Conservation (phyloP, 2,329 filamentous ascomycete species). For the Diaporthe sp. region DNA sequence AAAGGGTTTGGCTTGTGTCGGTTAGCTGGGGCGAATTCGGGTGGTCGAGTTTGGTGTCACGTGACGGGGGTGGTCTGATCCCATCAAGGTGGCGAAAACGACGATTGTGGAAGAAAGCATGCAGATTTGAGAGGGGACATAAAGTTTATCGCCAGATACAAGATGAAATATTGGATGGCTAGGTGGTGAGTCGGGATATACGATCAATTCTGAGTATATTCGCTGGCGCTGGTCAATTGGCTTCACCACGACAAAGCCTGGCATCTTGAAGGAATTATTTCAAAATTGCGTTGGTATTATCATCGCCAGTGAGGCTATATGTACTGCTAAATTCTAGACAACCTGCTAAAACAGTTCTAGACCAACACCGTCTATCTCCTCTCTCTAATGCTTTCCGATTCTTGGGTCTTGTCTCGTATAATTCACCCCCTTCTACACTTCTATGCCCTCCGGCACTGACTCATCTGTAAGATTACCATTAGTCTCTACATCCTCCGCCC, state of each 20-base stretch:
- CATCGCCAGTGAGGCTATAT: neutral
- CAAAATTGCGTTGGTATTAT: neutral
- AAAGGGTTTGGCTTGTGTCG: no score
- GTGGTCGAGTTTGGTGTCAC: neutral
- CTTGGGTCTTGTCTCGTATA: neutral
- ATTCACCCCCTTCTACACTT: neutral
- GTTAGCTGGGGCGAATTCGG: neutral
- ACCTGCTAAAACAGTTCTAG: neutral
- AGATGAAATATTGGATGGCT: no score
- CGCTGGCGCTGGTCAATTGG: neutral
- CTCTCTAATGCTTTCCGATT: neutral
- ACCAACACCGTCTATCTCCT: neutral
- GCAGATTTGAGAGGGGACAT: neutral
- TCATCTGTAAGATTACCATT: constrained; percentile 29
- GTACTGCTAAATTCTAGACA: neutral
- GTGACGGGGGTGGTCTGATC: constrained; percentile 21
- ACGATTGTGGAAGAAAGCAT: neutral
- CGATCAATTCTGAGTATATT: no score
- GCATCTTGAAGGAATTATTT: neutral
- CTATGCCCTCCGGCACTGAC: constrained; percentile 12
- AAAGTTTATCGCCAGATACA: no score
- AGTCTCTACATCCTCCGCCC: constrained; percentile 11
- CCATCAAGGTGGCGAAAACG: constrained; percentile 6
- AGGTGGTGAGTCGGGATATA: no score
- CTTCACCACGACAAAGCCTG: neutral